Conservation (phyloP, 2,329 filamentous ascomycete genomes). For the Tolypocladium ovalisporum region DNA sequence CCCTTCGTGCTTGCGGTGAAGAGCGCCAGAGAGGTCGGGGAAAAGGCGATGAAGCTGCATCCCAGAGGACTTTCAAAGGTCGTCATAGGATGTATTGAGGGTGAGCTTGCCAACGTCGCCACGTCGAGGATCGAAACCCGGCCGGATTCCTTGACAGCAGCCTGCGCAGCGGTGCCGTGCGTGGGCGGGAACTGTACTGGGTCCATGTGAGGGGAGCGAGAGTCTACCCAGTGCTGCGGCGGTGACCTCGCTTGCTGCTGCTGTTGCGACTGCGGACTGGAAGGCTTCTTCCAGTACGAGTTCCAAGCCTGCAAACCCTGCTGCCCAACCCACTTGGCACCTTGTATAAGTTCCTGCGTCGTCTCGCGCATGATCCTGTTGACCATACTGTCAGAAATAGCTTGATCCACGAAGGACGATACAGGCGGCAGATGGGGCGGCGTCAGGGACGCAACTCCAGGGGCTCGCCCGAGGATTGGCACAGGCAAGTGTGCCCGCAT, state of each 20-base stretch:
- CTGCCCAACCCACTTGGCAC: slow-evolving; percentile 66
- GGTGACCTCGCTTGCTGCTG: slow-evolving; percentile 26
- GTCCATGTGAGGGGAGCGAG: slow-evolving; percentile 35
- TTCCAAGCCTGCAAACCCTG: slow-evolving; percentile 70
- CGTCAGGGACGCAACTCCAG: slow-evolving; percentile 47
- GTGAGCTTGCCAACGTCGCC: slow-evolving; percentile 42
- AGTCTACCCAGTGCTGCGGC: slow-evolving; percentile 36
- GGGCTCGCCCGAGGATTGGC: slow-evolving; percentile 40
- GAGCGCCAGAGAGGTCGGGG: slow-evolving; percentile 60
- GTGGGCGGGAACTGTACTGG: slow-evolving; percentile 59
- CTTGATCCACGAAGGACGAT: slow-evolving; percentile 61
- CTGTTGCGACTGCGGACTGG: slow-evolving; percentile 20
- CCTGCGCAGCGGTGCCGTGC: slow-evolving; percentile 51
- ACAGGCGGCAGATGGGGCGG: slow-evolving; percentile 58
- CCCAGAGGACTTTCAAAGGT: slow-evolving; percentile 64
- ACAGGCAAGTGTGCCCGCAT: slow-evolving; percentile 56
- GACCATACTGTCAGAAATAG: slow-evolving; percentile 58
- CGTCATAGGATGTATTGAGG: slow-evolving; percentile 49
- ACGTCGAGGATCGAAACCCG: slow-evolving; percentile 67
- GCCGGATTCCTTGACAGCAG: slow-evolving; percentile 53
- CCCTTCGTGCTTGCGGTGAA: slow-evolving; percentile 75
- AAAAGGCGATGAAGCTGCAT: slow-evolving; percentile 72
- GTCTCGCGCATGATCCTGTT: slow-evolving; percentile 71
- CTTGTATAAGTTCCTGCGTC: slow-evolving; percentile 66
- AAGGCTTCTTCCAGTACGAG: slow-evolving; percentile 61